Evolutionary conservation across 306 rosid species (phyloP), one percentile per base, ranked within the genome.

Genomic region (Quercus berberidifolia): DNA sequence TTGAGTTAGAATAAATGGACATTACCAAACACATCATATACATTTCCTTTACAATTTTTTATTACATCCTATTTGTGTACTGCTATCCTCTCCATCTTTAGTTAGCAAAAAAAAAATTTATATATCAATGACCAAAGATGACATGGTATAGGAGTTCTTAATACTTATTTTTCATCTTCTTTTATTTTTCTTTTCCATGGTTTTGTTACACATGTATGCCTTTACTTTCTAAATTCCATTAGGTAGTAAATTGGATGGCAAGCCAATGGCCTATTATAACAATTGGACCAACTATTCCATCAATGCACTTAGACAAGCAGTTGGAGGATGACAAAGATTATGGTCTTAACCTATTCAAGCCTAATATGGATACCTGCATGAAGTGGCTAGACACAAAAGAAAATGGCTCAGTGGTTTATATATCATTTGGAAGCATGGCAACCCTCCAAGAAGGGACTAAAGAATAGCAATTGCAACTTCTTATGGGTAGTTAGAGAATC

Each of bases 281-380:
- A 10, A 18, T 79, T 59, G 78, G 78, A 51, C 74, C 83, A 49
- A 21, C 78, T 5, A 13, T 79, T 46, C 82, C 77, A 62, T 78
- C 82, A 25, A 33, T 54, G 5, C 71, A 57, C 76, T 58, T 58
- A 14, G 82, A 78, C 82, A 26, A 31, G 55, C 30, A 77, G 21
- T 11, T 79, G 43, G 41, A 79, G 49, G 19, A 79, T 25, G 77
- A 79, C 77, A 79, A 23, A 10, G 21, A 73, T 51, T 79, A 79
- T 35, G 78, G 57, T 4, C 30, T 79, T 12, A 62, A 69, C 55
- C 74, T 79, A 4, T 73, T 63, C 28, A 56, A 79, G 5, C 78
- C 78, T 9, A 64, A 79, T 46, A 28, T 19, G 17, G 73, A 79
- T 5, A 54, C 41, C 6, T 33, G 65, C 72, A 35, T 73, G 54